phyloP scores from a whole-genome alignment of 2,329 filamentous ascomycete species.

The Metarhizium album region DNA sequence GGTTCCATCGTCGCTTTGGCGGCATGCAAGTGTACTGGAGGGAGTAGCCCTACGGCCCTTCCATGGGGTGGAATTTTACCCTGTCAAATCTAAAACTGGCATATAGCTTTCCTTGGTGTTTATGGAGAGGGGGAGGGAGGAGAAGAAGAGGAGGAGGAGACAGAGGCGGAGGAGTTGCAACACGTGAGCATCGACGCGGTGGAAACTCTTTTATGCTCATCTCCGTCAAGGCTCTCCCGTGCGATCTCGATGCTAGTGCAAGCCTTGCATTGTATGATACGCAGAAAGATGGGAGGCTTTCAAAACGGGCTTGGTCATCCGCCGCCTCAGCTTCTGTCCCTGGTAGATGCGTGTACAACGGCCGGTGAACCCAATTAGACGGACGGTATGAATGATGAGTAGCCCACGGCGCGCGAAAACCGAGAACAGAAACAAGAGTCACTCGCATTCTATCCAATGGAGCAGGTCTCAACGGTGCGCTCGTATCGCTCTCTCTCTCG shows the following conservation, averaged over 20 bases:
- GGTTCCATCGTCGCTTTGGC: neutral
- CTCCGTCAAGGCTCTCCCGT: neutral
- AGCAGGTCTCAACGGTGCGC: neutral
- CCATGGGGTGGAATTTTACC: neutral
- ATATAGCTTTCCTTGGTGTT: neutral
- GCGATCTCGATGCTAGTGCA: neutral
- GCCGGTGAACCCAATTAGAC: no score
- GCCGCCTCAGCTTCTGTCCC: no score
- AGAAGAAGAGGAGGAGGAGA: neutral
- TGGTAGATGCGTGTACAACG: no score
- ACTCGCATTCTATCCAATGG: neutral
- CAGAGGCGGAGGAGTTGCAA: neutral
- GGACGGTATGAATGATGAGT: no score
- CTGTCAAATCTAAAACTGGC: neutral
- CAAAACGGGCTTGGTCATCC: neutral
- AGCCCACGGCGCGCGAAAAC: neutral
- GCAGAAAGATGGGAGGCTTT: neutral
- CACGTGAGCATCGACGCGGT: neutral
- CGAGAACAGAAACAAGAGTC: slow-evolving; percentile 2
- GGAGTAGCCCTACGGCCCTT: neutral
- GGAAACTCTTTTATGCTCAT: neutral
- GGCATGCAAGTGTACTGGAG: neutral
- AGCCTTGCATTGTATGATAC: neutral
- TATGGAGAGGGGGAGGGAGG: neutral
- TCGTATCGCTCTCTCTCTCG: neutral